phyloP scores from a whole-genome alignment of 768 basidiomycete species.

The Astraeus odoratus region DNA sequence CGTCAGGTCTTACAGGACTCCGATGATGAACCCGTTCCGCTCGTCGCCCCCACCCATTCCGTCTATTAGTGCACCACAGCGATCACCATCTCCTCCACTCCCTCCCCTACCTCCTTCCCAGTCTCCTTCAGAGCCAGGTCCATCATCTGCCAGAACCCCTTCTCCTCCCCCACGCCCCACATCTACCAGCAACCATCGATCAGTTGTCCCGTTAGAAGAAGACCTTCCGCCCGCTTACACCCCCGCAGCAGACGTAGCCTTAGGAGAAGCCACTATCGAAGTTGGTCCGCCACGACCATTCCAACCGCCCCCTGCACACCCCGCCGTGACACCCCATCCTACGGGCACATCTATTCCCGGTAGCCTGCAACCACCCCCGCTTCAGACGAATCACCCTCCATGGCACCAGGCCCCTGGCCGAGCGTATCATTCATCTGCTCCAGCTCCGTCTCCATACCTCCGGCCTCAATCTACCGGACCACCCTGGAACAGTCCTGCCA shows the following conservation, averaged over 20 bases:
- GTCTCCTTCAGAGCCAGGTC: not conserved
- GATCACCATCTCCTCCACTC: conserved; percentile 9
- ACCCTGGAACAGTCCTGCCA: conserved; percentile 17
- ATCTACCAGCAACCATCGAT: not conserved
- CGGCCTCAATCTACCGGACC: conserved; percentile 10
- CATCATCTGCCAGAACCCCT: not conserved
- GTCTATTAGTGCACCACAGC: not conserved
- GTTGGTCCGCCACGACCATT: conserved; percentile 60
- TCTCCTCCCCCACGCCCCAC: not conserved
- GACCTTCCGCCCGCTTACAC: conserved; percentile 71
- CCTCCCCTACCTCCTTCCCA: conserved; percentile 2
- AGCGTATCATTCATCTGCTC: conserved; percentile 1
- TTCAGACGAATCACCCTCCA: not conserved
- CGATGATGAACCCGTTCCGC: conserved; percentile 17
- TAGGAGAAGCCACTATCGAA: conserved; percentile 59
- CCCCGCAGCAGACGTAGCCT: conserved; percentile 38
- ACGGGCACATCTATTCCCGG: not conserved
- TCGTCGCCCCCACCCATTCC: not conserved
- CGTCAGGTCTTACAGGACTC: too few relatives aligned
- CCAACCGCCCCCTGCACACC: conserved; percentile 32
- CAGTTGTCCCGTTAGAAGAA: conserved; percentile 28
- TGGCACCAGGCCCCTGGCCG: conserved; percentile 2
- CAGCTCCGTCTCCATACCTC: conserved; percentile 7
- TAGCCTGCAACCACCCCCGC: not conserved
- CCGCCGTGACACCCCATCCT: conserved; percentile 1